Conservation (phyloP, 2,329 filamentous ascomycete genomes). For the Exserohilum rostratum region DNA sequence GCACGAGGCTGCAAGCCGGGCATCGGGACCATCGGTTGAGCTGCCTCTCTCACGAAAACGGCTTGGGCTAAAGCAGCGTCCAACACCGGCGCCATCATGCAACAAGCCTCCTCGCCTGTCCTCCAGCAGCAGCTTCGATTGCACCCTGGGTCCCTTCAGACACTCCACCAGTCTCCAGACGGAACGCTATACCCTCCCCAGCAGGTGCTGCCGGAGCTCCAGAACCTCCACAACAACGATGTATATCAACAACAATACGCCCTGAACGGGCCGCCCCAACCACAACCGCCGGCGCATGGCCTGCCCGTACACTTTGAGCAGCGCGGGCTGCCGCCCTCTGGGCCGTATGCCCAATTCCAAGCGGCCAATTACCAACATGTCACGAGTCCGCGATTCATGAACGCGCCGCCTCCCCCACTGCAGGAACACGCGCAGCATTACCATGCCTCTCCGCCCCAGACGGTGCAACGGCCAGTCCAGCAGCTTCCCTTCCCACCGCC, state of each 20-base stretch:
- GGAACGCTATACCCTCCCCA: constrained; percentile 29
- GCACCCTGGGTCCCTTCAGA: constrained; percentile 34
- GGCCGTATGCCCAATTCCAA: constrained; percentile 30
- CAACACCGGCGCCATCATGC: constrained; percentile 32
- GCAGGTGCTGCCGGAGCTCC: constrained; percentile 45
- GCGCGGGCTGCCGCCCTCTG: constrained; percentile 30
- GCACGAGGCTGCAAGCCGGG: not conserved
- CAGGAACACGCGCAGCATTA: constrained; percentile 24
- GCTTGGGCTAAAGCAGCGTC: constrained; percentile 33
- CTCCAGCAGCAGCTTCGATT: constrained; percentile 31
- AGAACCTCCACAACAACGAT: constrained; percentile 46
- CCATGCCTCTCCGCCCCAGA: constrained; percentile 21
- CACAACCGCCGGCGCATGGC: constrained; percentile 26
- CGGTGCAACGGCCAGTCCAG: constrained; percentile 17
- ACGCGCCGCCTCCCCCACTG: constrained; percentile 22
- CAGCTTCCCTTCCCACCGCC: constrained; percentile 20
- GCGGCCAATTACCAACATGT: constrained; percentile 32
- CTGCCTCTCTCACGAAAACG: constrained; percentile 11
- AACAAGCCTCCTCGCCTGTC: constrained; percentile 26
- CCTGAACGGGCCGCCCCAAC: constrained; percentile 27
- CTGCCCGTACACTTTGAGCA: constrained; percentile 45
- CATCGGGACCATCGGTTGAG: constrained; percentile 5
- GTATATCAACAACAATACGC: constrained; percentile 30
- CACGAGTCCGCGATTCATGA: constrained; percentile 32
- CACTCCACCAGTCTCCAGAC: constrained; percentile 39